Conservation (phyloP, 179 eudicot genomes). For the Beta corolliflora region DNA sequence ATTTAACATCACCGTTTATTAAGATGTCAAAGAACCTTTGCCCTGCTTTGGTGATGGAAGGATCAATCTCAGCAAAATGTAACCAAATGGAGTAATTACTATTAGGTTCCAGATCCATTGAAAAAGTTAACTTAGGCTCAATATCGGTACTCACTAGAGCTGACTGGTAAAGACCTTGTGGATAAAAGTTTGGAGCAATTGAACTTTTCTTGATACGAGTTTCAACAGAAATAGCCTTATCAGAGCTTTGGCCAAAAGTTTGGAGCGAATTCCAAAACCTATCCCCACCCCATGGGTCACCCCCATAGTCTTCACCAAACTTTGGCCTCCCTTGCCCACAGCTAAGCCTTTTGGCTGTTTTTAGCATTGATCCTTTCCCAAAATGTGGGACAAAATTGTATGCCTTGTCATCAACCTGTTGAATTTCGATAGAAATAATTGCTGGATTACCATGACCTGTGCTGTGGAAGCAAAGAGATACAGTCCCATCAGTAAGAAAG, state of each 20-base stretch:
- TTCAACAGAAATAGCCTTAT: slow-evolving; percentile 49
- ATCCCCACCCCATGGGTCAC: slow-evolving; percentile 94
- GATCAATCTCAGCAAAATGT: slow-evolving; percentile 95
- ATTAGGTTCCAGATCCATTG: slow-evolving; percentile 86
- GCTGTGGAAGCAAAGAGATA: slow-evolving; percentile 89
- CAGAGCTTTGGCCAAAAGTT: slow-evolving; percentile 61
- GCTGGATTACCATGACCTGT: slow-evolving; percentile 99
- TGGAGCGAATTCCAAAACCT: slow-evolving; percentile 75
- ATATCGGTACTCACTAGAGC: slow-evolving; percentile 67
- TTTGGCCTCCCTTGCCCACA: slow-evolving; percentile 67
- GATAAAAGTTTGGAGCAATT: slow-evolving; percentile 74
- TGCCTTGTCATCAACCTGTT: slow-evolving; percentile 74
- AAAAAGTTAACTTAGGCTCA: slow-evolving; percentile 61
- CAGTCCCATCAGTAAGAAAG: slow-evolving; percentile 68
- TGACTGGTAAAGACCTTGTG: slow-evolving; percentile 78
- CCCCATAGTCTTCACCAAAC: slow-evolving; percentile 78
- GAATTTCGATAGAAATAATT: slow-evolving; percentile 83
- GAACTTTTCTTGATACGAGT: slow-evolving; percentile 56
- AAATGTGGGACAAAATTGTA: slow-evolving; percentile 70
- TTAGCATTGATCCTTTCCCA: slow-evolving; percentile 70
- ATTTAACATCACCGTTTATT: slow-evolving; percentile 68
- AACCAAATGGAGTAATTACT: slow-evolving; percentile 93
- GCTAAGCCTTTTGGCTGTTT: slow-evolving; percentile 64
- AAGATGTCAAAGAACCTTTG: slow-evolving; percentile 78
- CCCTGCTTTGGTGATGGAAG: slow-evolving; percentile 66